Evolutionary conservation across 208 protist genomes (phyloP), one percentile per base, ranked within the genome.

Genomic region (Tritrichomonas musculus): DNA sequence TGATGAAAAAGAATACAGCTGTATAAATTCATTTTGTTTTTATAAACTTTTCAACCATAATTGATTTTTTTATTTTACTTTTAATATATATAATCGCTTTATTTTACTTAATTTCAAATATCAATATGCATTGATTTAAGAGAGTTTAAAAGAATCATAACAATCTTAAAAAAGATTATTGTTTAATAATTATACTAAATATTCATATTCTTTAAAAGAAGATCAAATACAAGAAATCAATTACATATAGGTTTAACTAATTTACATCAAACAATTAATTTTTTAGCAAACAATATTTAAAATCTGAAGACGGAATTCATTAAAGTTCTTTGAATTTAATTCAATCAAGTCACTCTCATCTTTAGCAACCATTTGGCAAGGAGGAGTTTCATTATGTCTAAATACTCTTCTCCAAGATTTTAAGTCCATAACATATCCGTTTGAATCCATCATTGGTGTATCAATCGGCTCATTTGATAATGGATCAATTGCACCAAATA

Each of bases 401-500:
- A 88, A 88, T 2, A 88, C 25, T 5, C 30, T 14, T 57, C 77
- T 88, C 77, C 77, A 88, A 27, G 77, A 57, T 9, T 57, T 44
- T 39, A 88, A 53, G 57, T 88, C 77, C 9, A 60, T 33, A 17
- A 88, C 77, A 88, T 39, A 49, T n/a, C 77, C 77, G 9, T 20
- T 36, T 39, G 33, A 8, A 88, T 88, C 77, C 77, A 88, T 88
- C 77, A 88, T 88, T 27, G 77, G 77, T 36, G 47, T 47, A 57
- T 50, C 41, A 39, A 88, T 88, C 39, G 77, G 77, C 47, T 88
- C 77, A 22, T 47, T 30, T 53, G 77, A 30, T 17, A 88, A 14
- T 8, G 77, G 77, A 57, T 88, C 77, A 36, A 49, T 44, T 60
- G 77, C 39, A 13, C 77, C 77, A 57, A 33, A 53, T 20, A 88